Evolutionary conservation across 257 asterid genomes (phyloP).

Genomic region (Gynochthodes officinalis): DNA sequence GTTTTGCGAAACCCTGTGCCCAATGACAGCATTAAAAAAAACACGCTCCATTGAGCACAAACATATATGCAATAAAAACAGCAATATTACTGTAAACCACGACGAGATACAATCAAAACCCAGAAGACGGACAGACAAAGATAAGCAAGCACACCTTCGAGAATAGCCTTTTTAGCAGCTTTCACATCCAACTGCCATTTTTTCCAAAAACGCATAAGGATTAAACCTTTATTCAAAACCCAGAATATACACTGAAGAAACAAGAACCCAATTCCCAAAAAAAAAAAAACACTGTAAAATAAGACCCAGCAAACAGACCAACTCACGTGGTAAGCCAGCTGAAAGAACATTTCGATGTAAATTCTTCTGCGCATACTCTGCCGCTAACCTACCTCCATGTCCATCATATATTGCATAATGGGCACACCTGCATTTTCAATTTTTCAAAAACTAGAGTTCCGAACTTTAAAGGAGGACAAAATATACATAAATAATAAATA

Average conservation of each 20-base stretch:
- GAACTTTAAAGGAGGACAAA: neutral
- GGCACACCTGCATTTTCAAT: conserved; percentile 49
- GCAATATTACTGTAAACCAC: neutral
- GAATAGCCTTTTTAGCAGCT: conserved; percentile 75
- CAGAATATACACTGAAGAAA: conserved; percentile 10
- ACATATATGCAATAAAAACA: neutral
- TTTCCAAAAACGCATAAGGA: conserved; percentile 13
- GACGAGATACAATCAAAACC: neutral
- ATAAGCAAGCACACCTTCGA: conserved; percentile 47
- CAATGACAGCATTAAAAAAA: conserved; percentile 2
- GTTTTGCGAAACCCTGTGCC: conserved; percentile 67
- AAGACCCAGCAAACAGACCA: conserved; percentile 72
- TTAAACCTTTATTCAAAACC: conserved; percentile 3
- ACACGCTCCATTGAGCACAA: neutral
- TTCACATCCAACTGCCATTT: conserved; percentile 77
- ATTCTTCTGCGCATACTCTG: conserved; percentile 80
- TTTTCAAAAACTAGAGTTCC: neutral
- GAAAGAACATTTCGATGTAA: conserved; percentile 73
- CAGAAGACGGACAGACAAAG: neutral
- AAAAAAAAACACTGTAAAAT: conserved; percentile 20
- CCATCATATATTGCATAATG: conserved; percentile 88
- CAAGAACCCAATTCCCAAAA: conserved; percentile 10
- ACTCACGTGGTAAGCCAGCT: conserved; percentile 99
- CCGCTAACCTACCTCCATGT: conserved; percentile 88
- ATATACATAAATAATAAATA: neutral